These are phyloP conservation scores for Oropetium thomaeum DNA, from an alignment of 176 grass and related monocot species.

Conservation along the genomic window DNA sequence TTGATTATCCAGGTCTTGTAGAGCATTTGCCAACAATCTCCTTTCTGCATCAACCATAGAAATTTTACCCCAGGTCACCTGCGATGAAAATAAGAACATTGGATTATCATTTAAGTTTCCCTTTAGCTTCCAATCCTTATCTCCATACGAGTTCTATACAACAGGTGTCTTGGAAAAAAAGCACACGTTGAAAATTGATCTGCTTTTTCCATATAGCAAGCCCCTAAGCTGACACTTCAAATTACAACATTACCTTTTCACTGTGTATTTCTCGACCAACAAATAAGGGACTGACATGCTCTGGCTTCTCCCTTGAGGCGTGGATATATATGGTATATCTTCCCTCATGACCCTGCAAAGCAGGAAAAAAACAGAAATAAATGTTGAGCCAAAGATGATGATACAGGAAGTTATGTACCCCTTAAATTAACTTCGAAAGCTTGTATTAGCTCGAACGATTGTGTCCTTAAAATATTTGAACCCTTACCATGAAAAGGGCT, in stretches of 20 bases:
- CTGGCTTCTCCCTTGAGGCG: slow-evolving; percentile 77
- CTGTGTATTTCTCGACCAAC: slow-evolving; percentile 74
- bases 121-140: neutral
- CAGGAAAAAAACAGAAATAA: neutral
- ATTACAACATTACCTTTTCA: slow-evolving; percentile 58
- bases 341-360: slow-evolving; percentile 72
- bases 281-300: slow-evolving; percentile 80
- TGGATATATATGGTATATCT: slow-evolving; percentile 90
- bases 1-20: slow-evolving; percentile 79
- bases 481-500: neutral
- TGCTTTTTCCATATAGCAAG: neutral
- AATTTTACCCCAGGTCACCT: slow-evolving; percentile 94
- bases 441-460: neutral
- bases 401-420: neutral
- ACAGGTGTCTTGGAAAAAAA: neutral
- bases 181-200: too few species aligned
- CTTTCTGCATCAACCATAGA: slow-evolving; percentile 99
- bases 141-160: neutral
- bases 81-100: neutral
- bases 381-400: slow-evolving; percentile 8
- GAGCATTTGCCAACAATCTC: slow-evolving; percentile 84
- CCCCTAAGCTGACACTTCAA: neutral
- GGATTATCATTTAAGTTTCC: neutral
- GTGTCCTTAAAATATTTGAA: neutral
- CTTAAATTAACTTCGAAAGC: neutral